Evolutionary conservation across 345 rosid species (phyloP), one percentile per base, ranked within the genome.

Genomic region (rapeseed (Brassica napus)): DNA sequence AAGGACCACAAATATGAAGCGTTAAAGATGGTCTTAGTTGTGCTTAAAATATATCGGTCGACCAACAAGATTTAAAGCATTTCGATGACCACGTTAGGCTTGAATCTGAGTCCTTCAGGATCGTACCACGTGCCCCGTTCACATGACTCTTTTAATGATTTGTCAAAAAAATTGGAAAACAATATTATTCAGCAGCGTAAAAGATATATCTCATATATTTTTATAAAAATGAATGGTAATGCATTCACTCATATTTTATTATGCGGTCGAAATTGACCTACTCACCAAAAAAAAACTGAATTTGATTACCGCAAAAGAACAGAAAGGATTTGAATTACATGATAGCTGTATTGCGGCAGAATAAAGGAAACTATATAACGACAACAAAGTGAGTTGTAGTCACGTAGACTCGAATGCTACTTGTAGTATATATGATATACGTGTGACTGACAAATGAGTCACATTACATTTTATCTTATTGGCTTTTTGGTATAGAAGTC

Each of bases 121-220:
- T 61, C 59, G 6, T 15, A 68, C 82, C 78, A 79, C 82, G 82
- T 79, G 82, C 70, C 8, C 8, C 7, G 7, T 31, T 79, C 65
- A 73, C 78, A 32, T 59, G 77, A 28, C 31, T 6, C 21, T 35
- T 14, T 77, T 8, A 49, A 69, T 62, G 71, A 77, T 71, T 65
- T 71, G 16, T 71, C 60, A 32, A 71, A 47, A 28, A 1, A 8
- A 26, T 72, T 30, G 26, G 37, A 47, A 37, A 52, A 71, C 3
- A 64, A 24, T 9, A 69, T 18, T 15, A 23, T 12, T 15, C n/a
- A 31, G 21, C 3, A 31, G 1, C 14, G 23, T 64, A 18, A 21
- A 21, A 73, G 66, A 68, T 68, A 61, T 44, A 30, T 68, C 61
- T 6, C 65, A 12, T 8, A 2, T 39, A 39, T 5, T 23, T 15